Base-by-base conservation (phyloP, 2,329 filamentous ascomycete genomes). In the Scedosporium apiospermum region DNA sequence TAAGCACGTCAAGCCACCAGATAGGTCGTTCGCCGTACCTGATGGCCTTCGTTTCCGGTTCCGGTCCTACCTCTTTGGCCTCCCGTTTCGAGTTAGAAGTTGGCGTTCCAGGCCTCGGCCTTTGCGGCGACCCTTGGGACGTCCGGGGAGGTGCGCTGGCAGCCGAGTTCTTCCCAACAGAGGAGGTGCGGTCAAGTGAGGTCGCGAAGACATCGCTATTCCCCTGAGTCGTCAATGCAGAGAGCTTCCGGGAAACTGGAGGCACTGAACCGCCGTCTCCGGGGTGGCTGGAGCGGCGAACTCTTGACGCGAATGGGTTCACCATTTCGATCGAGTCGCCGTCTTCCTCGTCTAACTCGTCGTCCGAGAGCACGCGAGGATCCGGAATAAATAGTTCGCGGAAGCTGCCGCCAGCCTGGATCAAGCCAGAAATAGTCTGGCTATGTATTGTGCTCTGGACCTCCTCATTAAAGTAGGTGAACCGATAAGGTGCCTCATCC, bases 381-480 rank as follows among this genome's bases (percentile, higher is more conserved):
- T 98, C 91, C 0, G 95, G 95, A 23, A 96, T 84, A 71, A 99
- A 99, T 0, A 99, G 82, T 68, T 96, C 90, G 64, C 82, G 83
- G 72, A 99, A 99, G 53, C 84, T 89, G 64, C 88, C 84, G 5
- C 91, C 95, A 0, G 90, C 88, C 67, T 96, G 92, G 7, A 96
- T 83, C 21, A 99, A 82, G 72, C 97, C 95, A 2, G 92, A 96
- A 63, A 99, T 96, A 0, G 89, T 95, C 74, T 96, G 91, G 64
- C 92, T 95, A 74, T 99, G 95, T 65, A 99, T 96, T 0, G 95
- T 99, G 73, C 90, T 96, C 69, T 91, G 89, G 63, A 98, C 91
- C 66, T 96, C 91, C 72, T 98, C 95, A 73, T 98, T 98, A 81
- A 99, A 99, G 74, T 99, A 99, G 0, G 95, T 98, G 73, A 97